Percentiles rank a stretch among this genome's conserved stretches.
These are phyloP conservation scores for Allantophomopsis cytisporea DNA, from an alignment of 2,329 filamentous ascomycete species.

Conservation along the genomic window DNA sequence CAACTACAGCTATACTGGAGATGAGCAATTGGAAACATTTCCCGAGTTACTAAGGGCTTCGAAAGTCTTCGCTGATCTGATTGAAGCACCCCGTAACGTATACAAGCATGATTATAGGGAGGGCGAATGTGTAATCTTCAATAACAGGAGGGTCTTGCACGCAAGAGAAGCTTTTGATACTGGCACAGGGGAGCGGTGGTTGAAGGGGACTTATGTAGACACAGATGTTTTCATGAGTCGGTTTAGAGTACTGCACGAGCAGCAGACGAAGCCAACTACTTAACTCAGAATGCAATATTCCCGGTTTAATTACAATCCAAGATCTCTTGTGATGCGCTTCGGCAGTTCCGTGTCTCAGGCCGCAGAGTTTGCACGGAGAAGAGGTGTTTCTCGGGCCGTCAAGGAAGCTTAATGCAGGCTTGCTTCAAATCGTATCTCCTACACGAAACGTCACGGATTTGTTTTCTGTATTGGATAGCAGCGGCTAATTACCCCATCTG, in stretches of 20 bases:
- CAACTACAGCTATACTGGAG: conserved; percentile 23
- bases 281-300: too few relatives aligned
- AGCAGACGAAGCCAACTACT: too few relatives aligned
- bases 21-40: conserved; percentile 5
- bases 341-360: too few relatives aligned
- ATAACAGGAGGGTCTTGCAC: conserved; percentile 77
- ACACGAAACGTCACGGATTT: too few relatives aligned
- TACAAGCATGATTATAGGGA: conserved; percentile 51
- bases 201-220: conserved; percentile 76
- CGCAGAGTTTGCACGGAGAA: too few relatives aligned
- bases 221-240: conserved; percentile 38
- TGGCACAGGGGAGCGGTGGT: conserved; percentile 55
- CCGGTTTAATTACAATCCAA: too few relatives aligned
- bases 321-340: too few relatives aligned
- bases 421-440: too few relatives aligned
- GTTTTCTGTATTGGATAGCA: too few relatives aligned
- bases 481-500: too few relatives aligned
- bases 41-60: conserved; percentile 33
- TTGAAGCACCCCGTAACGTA: conserved; percentile 44
- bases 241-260: conserved; percentile 22
- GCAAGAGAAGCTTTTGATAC: conserved; percentile 65
- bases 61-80: conserved; percentile 37
- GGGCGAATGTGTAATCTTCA: conserved; percentile 87
- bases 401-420: too few relatives aligned
- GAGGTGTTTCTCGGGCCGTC: too few relatives aligned